phyloP scores from a whole-genome alignment of 192 early-diverging fungal genomes.

The Anaeromyces robustus region DNA sequence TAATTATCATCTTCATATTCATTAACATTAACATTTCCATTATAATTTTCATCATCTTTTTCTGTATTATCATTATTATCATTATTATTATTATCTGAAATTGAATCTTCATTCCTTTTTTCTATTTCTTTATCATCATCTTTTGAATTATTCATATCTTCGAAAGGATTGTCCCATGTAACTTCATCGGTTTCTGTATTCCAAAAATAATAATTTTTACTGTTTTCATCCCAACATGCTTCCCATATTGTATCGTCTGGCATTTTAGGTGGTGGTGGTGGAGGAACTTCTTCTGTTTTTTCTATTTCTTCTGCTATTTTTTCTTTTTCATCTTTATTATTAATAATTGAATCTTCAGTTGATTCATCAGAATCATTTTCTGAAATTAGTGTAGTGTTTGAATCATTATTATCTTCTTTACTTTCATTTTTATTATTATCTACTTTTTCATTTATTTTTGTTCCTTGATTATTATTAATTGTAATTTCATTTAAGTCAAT shows the following conservation, averaged over 20 bases:
- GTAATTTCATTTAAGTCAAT: too few species aligned
- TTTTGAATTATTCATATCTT: neutral
- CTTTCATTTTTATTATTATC: too few species aligned
- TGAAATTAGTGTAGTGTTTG: too few species aligned
- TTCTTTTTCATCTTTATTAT: too few species aligned
- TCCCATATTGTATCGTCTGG: neutral
- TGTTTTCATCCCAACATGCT: neutral
- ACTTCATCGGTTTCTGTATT: neutral
- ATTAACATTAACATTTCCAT: neutral
- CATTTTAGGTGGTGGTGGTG: neutral
- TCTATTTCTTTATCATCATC: neutral
- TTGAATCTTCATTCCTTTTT: neutral
- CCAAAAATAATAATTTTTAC: neutral
- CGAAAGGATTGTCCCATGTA: neutral
- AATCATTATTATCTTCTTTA: too few species aligned
- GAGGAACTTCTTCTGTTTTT: neutral
- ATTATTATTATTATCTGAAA: too few species aligned
- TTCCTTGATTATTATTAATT: too few species aligned
- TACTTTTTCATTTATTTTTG: too few species aligned
- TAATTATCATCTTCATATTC: neutral
- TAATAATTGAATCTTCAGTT: too few species aligned
- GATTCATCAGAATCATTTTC: too few species aligned
- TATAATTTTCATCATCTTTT: too few species aligned
- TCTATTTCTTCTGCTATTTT: neutral
- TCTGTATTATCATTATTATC: too few species aligned